Base-by-base conservation (phyloP, 129 eudicot genomes). In the Escallonia rubra region DNA sequence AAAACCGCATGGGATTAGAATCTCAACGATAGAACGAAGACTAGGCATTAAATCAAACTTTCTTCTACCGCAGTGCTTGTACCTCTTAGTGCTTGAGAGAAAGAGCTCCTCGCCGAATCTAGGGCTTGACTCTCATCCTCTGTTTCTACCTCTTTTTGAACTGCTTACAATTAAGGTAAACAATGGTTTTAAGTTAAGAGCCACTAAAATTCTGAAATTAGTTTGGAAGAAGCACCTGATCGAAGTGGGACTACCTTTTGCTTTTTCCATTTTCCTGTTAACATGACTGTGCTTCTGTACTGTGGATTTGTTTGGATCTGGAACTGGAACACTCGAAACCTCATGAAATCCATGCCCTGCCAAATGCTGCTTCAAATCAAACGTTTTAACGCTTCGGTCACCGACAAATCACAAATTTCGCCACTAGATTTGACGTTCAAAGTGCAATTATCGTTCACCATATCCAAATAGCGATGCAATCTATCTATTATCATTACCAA, bases 31-130 rank as follows among this genome's bases (percentile, higher is more conserved):
- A 54, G 41, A 48, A 4, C 44, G 41, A 58, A 65, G 8, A 62
- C 13, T 44, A 12, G 9, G 41, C 8, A 50, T 1, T 23, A 1
- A 23, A 23, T 23, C 0, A 23, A 0, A 23, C 34, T 23, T 23
- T 23, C 34, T 23, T 23, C 34, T 0, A 23, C 34, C 1, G 34
- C 34, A 23, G 34, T 23, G 34, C 34, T 69, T 15, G 61, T 84
- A 92, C 98, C 95, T 92, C 86, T 92, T 14, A 92, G 72, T 23
- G 98, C 98, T 80, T 79, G 84, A 67, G 98, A 92, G 78, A 91
- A 91, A 44, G 98, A 92, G 74, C 79, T 92, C 71, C 98, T 89
- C 4, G 95, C 95, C 41, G 98, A 92, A 84, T 83, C 89, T 75
- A 81, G 63, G 64, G 67, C 64, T 63, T 72, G 75, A 74, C 64